phyloP scores from a whole-genome alignment of 1,284 basidiomycete species.

The Moniliophthora roreri region DNA sequence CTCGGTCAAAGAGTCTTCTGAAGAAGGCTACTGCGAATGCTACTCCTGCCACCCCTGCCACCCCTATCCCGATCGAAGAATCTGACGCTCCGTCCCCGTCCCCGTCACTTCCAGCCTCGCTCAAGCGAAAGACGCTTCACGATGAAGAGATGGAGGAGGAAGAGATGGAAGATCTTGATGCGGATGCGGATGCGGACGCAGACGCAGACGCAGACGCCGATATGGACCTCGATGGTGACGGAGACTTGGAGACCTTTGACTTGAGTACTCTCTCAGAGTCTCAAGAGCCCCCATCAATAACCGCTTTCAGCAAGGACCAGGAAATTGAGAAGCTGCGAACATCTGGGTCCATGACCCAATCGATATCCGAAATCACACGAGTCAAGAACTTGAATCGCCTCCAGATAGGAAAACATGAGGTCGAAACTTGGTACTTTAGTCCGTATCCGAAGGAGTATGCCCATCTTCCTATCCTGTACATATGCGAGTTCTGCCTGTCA shows the following conservation, averaged over 20 bases:
- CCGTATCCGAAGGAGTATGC: slow-evolving; percentile 99
- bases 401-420: slow-evolving; percentile 94
- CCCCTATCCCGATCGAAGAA: slow-evolving; percentile 35
- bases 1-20: slow-evolving; percentile 56
- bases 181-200: slow-evolving; percentile 48
- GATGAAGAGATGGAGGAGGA: slow-evolving; percentile 66
- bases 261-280: slow-evolving; percentile 37
- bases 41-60: slow-evolving; percentile 48
- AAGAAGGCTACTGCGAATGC: slow-evolving; percentile 81
- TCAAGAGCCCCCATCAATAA: slow-evolving; percentile 45
- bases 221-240: slow-evolving; percentile 58
- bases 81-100: slow-evolving; percentile 50
- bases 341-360: slow-evolving; percentile 98
- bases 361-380: slow-evolving; percentile 93
- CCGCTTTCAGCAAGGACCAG: slow-evolving; percentile 89
- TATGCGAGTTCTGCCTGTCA: slow-evolving; percentile 97
- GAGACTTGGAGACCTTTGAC: slow-evolving; percentile 61
- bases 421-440: slow-evolving; percentile 99
- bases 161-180: slow-evolving; percentile 56
- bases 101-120: slow-evolving; percentile 40
- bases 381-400: slow-evolving; percentile 98
- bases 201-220: slow-evolving; percentile 51
- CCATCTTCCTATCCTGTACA: slow-evolving; percentile 91
- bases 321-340: slow-evolving; percentile 99
- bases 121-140: slow-evolving; percentile 66